Evolutionary conservation across 225 moss, liverwort and hornwort species (phyloP).

Genomic region (Sphagnum contortum): DNA sequence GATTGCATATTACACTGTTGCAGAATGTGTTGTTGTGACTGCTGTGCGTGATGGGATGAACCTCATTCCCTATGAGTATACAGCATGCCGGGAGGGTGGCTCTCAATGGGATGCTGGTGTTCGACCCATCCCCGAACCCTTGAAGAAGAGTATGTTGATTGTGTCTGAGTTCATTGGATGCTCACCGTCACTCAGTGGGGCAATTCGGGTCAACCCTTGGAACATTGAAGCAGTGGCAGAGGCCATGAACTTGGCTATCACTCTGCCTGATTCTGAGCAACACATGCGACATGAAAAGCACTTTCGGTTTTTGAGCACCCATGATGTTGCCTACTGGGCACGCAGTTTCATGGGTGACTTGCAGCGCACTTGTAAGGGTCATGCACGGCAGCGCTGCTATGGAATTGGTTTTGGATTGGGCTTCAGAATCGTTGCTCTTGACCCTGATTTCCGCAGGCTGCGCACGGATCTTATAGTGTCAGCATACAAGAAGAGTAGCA

Average conservation of each 20-base stretch:
- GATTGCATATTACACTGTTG: constrained; percentile 84
- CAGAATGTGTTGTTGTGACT: constrained; percentile 91
- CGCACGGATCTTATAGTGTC: constrained; percentile 46
- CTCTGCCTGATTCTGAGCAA: constrained; percentile 78
- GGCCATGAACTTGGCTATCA: constrained; percentile 91
- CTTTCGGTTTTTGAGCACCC: constrained; percentile 82
- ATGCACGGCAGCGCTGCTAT: constrained; percentile 28
- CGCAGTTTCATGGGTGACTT: constrained; percentile 59
- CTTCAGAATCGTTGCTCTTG: constrained; percentile 46
- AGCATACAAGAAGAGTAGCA: constrained; percentile 38
- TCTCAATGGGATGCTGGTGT: constrained; percentile 15
- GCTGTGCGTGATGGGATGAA: constrained; percentile 97
- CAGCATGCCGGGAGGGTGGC: constrained; percentile 80
- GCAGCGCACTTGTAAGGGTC: constrained; percentile 41
- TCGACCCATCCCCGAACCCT: constrained; percentile 6
- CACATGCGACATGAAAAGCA: constrained; percentile 95
- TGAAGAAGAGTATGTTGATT: constrained; percentile 91
- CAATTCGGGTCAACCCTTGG: constrained; percentile 98
- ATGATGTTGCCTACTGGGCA: constrained; percentile 84
- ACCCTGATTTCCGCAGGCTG: constrained; percentile 42
- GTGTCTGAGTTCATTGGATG: constrained; percentile 99
- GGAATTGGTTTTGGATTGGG: constrained; percentile 51
- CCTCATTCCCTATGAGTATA: constrained; percentile 92
- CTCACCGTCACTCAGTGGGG: constrained; percentile 94
- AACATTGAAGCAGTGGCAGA: constrained; percentile 94